Evolutionary conservation across 352 stramenopile species (phyloP), one percentile per base, ranked within the genome.

Genomic region (Peronospora belbahrii): DNA sequence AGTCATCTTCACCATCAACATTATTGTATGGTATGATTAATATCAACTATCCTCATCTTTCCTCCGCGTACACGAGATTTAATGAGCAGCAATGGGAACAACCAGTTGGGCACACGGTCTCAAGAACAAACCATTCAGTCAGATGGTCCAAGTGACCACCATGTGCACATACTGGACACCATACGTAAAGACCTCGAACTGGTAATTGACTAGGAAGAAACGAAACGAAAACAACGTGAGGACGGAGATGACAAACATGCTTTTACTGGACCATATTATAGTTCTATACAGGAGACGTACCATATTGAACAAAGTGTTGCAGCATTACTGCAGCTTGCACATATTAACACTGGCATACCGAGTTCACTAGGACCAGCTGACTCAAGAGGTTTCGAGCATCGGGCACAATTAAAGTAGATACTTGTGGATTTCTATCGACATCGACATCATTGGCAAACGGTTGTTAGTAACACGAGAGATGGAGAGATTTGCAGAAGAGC

Each of bases 151-250:
- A 47, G 43, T 96, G 86, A 10, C 86, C 86, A 13, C 83, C 85
- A 47, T 96, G 86, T 2, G 83, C 86, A 49, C 86, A 96, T n/a
- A 91, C 85, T 9, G 86, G 83, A 42, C 86, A 96, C 86, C 86
- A 96, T 3, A 95, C 85, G 42, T 92, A 96, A 4, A 96, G 48
- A 35, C 86, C 85, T 20, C 82, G 79, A 18, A 95, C 86, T 30
- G 83, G 80, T 3, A 90, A 44, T 75, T 94, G 74, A 42, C 83
- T 94, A 60, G 19, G 47, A 15, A 39, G 53, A 25, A 42, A 35
- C 6, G 50, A n/a, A n/a, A n/a, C n/a, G n/a, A n/a, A n/a, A n/a
- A n/a, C n/a, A n/a, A n/a, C n/a, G n/a, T n/a, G n/a, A n/a, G n/a
- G n/a, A n/a, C n/a, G n/a, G n/a, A n/a, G n/a, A n/a, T n/a, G n/a